A percentile compares a stretch with the other conserved stretches of the same genome.
Conservation (phyloP, 495 filamentous ascomycete species). For the Immersiella caudata region DNA sequence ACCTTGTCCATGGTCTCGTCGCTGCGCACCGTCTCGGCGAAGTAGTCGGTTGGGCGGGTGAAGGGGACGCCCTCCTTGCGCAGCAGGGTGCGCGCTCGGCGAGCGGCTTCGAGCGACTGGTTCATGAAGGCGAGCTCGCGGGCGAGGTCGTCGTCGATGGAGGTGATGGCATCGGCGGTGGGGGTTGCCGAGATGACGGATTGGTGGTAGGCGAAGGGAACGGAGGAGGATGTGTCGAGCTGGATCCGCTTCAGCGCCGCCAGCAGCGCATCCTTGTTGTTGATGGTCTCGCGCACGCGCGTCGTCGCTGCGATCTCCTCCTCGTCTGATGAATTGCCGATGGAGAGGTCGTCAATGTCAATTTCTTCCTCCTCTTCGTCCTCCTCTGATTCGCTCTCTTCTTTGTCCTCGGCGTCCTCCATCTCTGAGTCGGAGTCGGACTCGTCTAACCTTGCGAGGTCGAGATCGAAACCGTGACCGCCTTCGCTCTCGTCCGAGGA, state of each 20-base stretch:
- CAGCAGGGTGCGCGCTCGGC: constrained; percentile 68
- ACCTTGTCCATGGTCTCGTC: constrained; percentile 98
- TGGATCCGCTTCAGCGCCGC: constrained; percentile 75
- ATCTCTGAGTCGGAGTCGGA: constrained; percentile 46
- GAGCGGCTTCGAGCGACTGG: constrained; percentile 79
- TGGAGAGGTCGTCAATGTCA: constrained; percentile 73
- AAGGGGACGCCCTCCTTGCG: constrained; percentile 84
- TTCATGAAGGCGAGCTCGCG: constrained; percentile 94
- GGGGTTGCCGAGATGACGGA: constrained; percentile 52
- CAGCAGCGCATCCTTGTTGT: constrained; percentile 87
- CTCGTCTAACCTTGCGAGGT: constrained; percentile 38
- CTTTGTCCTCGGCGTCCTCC: constrained; percentile 75
- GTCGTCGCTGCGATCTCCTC: constrained; percentile 73
- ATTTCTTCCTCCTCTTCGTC: constrained; percentile 71
- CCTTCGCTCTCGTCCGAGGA: constrained; percentile 30
- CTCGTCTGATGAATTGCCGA: constrained; percentile 72
- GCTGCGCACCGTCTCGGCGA: constrained; percentile 97
- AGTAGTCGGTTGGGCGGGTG: constrained; percentile 88
- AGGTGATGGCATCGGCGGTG: constrained; percentile 59
- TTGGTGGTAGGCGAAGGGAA: constrained; percentile 59
- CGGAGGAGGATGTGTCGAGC: constrained; percentile 56
- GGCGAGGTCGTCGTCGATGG: constrained; percentile 80
- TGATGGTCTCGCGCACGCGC: constrained; percentile 92
- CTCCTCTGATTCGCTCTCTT: constrained; percentile 60
- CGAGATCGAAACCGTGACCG: constrained; percentile 39